Percentiles rank a stretch among this genome's conserved stretches.
phyloP scores from a whole-genome alignment of 164 flowering plant species.

The Aristolochia contorta region DNA sequence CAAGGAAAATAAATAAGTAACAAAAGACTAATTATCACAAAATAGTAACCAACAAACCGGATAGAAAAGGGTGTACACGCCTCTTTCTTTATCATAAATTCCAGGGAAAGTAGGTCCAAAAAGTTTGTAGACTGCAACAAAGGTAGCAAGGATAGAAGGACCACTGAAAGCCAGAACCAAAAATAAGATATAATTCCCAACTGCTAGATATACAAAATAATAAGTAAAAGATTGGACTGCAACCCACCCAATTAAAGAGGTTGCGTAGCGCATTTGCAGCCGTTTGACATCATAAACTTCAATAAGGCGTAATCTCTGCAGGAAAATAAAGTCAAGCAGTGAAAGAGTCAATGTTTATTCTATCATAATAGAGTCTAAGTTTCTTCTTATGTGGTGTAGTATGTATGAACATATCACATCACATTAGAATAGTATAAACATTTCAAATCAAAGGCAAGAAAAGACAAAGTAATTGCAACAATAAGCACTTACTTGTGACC shows the following conservation, averaged over 20 bases:
- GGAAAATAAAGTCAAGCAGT: not conserved
- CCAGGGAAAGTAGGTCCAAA: slow-evolving; percentile 99
- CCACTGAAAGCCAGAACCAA: slow-evolving; percentile 44
- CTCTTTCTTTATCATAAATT: slow-evolving; percentile 82
- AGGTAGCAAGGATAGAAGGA: slow-evolving; percentile 84
- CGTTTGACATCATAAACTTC: slow-evolving; percentile 91
- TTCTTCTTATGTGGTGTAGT: too few species aligned
- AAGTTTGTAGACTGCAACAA: slow-evolving; percentile 90
- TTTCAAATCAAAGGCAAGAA: too few species aligned
- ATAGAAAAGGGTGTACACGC: slow-evolving; percentile 79
- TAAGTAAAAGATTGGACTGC: slow-evolving; percentile 2
- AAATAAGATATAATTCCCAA: not conserved
- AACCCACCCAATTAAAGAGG: slow-evolving; percentile 83
- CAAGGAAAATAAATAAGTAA: not conserved
- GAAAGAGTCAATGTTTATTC: too few species aligned
- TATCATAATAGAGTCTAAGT: too few species aligned
- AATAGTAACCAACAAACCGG: slow-evolving; percentile 41
- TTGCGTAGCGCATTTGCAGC: slow-evolving; percentile 92
- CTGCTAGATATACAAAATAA: not conserved
- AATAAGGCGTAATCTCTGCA: slow-evolving; percentile 82
- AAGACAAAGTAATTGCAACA: not conserved
- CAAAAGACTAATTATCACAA: too few species aligned
- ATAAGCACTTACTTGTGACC: slow-evolving; percentile 68
- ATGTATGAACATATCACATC: too few species aligned
- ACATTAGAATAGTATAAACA: too few species aligned